A percentile compares a stretch with the other conserved stretches of the same genome.
These are phyloP conservation scores for Stenogyne calaminthoides DNA, from an alignment of 305 asterid species.

Conservation along the genomic window DNA sequence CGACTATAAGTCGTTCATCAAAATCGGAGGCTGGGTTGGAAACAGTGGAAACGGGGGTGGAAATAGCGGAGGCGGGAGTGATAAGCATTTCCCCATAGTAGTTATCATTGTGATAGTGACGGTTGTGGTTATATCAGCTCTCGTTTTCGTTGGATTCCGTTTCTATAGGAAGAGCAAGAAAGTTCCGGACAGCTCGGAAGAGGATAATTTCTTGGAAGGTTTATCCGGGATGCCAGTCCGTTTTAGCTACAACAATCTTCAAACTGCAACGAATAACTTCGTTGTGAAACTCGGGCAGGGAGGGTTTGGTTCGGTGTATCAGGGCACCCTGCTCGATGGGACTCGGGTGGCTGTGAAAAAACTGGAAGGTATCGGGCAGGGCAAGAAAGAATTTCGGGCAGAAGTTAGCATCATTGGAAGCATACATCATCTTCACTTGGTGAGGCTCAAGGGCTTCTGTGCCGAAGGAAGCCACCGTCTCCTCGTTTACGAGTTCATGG, in stretches of 20 bases:
- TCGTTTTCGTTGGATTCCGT: conserved; percentile 45
- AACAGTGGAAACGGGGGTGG: background rate
- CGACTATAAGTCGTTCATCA: conserved; percentile 54
- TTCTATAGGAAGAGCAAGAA: conserved; percentile 48
- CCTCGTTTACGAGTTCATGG: conserved; percentile 87
- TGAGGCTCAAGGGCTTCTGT: conserved; percentile 81
- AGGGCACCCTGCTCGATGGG: conserved; percentile 76
- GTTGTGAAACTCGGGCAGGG: conserved; percentile 85
- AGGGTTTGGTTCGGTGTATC: conserved; percentile 95
- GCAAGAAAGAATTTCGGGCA: conserved; percentile 92
- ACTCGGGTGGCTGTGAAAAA: conserved; percentile 73
- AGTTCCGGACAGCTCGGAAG: conserved; percentile 67
- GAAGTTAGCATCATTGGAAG: conserved; percentile 95
- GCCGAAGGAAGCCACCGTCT: conserved; percentile 87
- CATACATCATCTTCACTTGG: conserved; percentile 87
- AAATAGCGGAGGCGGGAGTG: conserved; percentile 33
- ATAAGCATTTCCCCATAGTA: conserved; percentile 42
- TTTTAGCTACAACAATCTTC: conserved; percentile 74
- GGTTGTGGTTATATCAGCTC: conserved; percentile 43
- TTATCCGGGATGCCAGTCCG: conserved; percentile 94
- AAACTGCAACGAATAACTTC: conserved; percentile 73
- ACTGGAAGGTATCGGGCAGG: conserved; percentile 91
- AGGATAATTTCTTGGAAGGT: conserved; percentile 69
- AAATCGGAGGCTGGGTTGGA: conserved; percentile 40
- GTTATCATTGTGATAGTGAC: conserved; percentile 55